Base-by-base conservation (phyloP, 352 stramenopile species). In the Blastocystis sp. region DNA sequence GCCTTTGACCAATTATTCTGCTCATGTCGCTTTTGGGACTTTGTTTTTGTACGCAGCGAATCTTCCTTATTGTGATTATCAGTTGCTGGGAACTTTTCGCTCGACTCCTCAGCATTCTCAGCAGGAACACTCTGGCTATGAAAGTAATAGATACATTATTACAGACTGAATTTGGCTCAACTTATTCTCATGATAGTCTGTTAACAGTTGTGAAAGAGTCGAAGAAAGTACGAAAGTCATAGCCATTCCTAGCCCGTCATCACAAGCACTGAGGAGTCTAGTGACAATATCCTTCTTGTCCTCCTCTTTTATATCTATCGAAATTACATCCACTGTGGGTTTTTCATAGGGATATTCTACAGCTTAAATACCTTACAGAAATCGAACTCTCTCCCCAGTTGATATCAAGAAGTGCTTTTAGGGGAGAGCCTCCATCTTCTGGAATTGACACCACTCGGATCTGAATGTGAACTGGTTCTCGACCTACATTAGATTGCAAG, bases 401-500 rank as follows among this genome's bases (percentile, higher is more conserved):
- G n/a, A 81, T 45, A 81, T 81, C 70, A 6, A 81, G 70, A n/a
- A 81, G 45, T 64, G 70, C 70, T 65, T 81, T 63, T 39, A 81
- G 43, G 11, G 70, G 70, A 39, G 70, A 81, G 4, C 43, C 50
- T 30, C 70, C 70, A 34, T 2, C n/a, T 39, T 81, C 45, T 41
- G 65, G 30, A 18, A 34, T 34, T 37, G 70, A 81, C 41, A 53
- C 63, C 41, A 81, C 70, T 5, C 50, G 43, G 16, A 81, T 54
- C 43, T 81, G 70, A 30, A 81, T 65, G 20, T 81, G 70, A 37
- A 81, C 70, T 26, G 70, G 70, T 45, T 81, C 70, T 20, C 34
- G 13, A 34, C 30, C 70, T 81, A 66, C 20, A 11, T 24, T 41
- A 18, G 13, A 41, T 43, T 37, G 3, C 20, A 30, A 37, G 18